These are phyloP conservation scores for Vanilla planifolia DNA, from an alignment of 106 monocot species.

Conservation along the genomic window DNA sequence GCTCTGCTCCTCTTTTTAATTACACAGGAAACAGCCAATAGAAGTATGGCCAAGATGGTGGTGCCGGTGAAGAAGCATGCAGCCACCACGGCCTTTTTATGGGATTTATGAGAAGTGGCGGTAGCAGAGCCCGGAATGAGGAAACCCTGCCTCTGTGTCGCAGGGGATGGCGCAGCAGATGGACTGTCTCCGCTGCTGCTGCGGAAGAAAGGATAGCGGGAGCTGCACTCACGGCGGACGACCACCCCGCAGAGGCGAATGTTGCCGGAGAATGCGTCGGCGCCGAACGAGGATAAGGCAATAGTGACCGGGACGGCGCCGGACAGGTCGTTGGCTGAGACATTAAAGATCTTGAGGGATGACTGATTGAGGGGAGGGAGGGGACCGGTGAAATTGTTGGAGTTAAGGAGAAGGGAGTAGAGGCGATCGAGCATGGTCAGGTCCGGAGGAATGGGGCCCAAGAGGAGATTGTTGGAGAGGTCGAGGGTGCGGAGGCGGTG, in stretches of 20 bases:
- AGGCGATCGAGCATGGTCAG: conserved; percentile 31
- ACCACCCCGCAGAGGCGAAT: conserved; percentile 54
- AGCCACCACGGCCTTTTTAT: conserved; percentile 12
- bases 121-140: conserved; percentile 16
- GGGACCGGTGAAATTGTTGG: conserved; percentile 49
- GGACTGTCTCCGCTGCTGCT: conserved; percentile 3
- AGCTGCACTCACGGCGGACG: conserved; percentile 44
- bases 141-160: conserved; percentile 8
- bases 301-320: conserved; percentile 46
- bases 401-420: conserved; percentile 37
- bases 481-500: conserved; percentile 60
- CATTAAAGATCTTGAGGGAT: conserved; percentile 50
- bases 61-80: conserved; percentile 18
- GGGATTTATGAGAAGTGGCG: conserved; percentile 6
- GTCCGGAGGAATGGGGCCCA: conserved; percentile 29
- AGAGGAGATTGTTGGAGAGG: conserved; percentile 53
- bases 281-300: conserved; percentile 21
- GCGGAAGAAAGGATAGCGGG: conserved; percentile 34
- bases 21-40: conserved; percentile 16
- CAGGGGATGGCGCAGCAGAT: conserved; percentile 12
- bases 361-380: conserved; percentile 65
- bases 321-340: conserved; percentile 50
- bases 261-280: conserved; percentile 42
- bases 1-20: conserved; percentile 25
- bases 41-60: conserved; percentile 17